Evolutionary conservation across 2,329 filamentous ascomycete species (phyloP), one percentile per base, ranked within the genome.

Genomic region (Diplodia seriata): DNA sequence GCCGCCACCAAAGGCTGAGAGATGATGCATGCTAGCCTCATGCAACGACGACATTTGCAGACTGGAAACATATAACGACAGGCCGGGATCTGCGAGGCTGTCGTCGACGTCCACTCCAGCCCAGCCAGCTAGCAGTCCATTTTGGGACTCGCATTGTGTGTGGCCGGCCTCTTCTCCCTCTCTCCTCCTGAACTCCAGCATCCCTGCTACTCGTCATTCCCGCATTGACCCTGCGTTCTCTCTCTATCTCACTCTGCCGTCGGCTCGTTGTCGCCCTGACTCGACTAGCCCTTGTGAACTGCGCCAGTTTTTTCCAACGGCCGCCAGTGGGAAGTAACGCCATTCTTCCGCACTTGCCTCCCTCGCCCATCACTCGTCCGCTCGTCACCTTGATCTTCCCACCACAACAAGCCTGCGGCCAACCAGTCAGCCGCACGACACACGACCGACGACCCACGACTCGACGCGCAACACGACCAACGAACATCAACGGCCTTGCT

Each of bases 71-170:
- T 50, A 63, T 63, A 12, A 36, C 9, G 33, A 2, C 29, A 9
- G 18, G 12, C 43, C 47, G 36, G 59, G 59, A 49, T 51, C 59
- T 63, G 47, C 18, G 40, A 38, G 29, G 26, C 31, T 33, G 31
- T 33, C 6, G 11, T 11, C 40, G 4, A 18, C 20, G 23, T 49
- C 36, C 23, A 5, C 23, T 31, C 26, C 23, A 51, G 29, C 59
- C 4, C 33, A 36, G 9, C 33, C 33, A 8, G 2, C 23, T 26
- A 31, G 26, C 57, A 50, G 59, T 51, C 59, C 59, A 63, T 63
- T 63, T 51, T 63, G 59, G 59, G 59, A n/a, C 59, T 63, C 47
- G 40, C 23, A 56, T 11, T 2, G 8, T 20, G 14, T 29, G 40
- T 40, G 36, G 56, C 43, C 55, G 18, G 31, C 23, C 56, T 31